Conservation (phyloP, 2,329 filamentous ascomycete genomes). For the Aspergillus floridensis region DNA sequence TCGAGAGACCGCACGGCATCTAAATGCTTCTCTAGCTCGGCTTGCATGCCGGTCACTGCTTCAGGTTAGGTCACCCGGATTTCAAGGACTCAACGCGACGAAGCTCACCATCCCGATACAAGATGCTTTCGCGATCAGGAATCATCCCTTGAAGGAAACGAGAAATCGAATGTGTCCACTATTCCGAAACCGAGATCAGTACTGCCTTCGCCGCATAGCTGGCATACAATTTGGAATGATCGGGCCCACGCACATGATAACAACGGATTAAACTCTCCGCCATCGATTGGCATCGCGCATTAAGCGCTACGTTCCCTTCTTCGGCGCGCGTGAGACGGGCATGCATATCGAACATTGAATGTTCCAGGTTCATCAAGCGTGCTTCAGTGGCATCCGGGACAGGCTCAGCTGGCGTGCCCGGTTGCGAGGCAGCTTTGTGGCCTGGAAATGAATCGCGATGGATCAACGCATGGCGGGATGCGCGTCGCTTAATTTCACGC, state of each 20-base stretch:
- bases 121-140: slow-evolving; percentile 69
- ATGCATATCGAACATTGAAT: slow-evolving; percentile 77
- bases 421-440: slow-evolving; percentile 75
- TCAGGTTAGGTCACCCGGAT: slow-evolving; percentile 16
- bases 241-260: slow-evolving; percentile 55
- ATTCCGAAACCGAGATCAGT: neutral
- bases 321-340: slow-evolving; percentile 75
- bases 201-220: slow-evolving; percentile 8
- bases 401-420: slow-evolving; percentile 79
- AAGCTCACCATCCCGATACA: slow-evolving; percentile 76
- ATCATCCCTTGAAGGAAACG: slow-evolving; percentile 70
- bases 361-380: slow-evolving; percentile 72
- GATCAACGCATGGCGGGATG: slow-evolving; percentile 87
- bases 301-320: slow-evolving; percentile 75
- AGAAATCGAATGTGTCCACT: slow-evolving; percentile 84
- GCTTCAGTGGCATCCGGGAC: slow-evolving; percentile 77
- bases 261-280: slow-evolving; percentile 76
- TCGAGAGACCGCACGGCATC: slow-evolving; percentile 58
- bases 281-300: slow-evolving; percentile 75
- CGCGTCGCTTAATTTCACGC: slow-evolving; percentile 91
- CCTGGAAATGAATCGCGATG: slow-evolving; percentile 84
- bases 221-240: slow-evolving; percentile 2
- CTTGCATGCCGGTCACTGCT: slow-evolving; percentile 57
- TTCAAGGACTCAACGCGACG: neutral
- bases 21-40: slow-evolving; percentile 61